Percentiles rank a stretch among this genome's conserved stretches.
Evolutionary conservation across 1,284 basidiomycete genomes (phyloP).

Genomic region (Ganoderma multipileum): DNA sequence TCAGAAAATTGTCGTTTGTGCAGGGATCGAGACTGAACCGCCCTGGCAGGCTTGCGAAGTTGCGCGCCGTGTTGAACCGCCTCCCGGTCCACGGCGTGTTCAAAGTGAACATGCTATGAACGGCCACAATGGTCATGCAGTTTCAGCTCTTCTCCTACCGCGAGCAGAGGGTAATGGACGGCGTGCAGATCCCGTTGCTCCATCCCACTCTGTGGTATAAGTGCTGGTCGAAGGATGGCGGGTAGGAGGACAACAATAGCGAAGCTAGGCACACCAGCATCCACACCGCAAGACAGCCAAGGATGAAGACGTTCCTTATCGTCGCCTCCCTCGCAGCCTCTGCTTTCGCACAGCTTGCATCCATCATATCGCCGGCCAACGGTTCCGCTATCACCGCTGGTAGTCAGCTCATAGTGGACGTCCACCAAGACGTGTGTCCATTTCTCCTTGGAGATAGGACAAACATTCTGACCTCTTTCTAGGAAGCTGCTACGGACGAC

Average conservation of each 20-base stretch:
- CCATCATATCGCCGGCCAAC: constrained; percentile 21
- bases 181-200: not conserved
- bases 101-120: not conserved
- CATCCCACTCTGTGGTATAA: not conserved
- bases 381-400: constrained; percentile 20
- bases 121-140: not conserved
- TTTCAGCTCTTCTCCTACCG: not conserved
- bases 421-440: constrained; percentile 24
- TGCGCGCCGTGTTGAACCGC: not conserved
- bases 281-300: not conserved
- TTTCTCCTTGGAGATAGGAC: not conserved
- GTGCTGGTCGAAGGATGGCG: not conserved
- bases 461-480: not conserved
- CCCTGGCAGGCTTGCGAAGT: not conserved
- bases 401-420: constrained; percentile 18
- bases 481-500: constrained; percentile 18
- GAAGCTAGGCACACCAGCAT: not conserved
- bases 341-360: constrained; percentile 26
- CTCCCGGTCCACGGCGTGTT: not conserved
- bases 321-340: constrained; percentile 23
- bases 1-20: not conserved
- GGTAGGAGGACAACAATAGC: not conserved
- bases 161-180: not conserved
- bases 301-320: constrained; percentile 25
- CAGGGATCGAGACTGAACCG: not conserved